Evolutionary conservation across 257 asterid species (phyloP), one percentile per base, ranked within the genome.

Genomic region (Nicotiana paniculata): DNA sequence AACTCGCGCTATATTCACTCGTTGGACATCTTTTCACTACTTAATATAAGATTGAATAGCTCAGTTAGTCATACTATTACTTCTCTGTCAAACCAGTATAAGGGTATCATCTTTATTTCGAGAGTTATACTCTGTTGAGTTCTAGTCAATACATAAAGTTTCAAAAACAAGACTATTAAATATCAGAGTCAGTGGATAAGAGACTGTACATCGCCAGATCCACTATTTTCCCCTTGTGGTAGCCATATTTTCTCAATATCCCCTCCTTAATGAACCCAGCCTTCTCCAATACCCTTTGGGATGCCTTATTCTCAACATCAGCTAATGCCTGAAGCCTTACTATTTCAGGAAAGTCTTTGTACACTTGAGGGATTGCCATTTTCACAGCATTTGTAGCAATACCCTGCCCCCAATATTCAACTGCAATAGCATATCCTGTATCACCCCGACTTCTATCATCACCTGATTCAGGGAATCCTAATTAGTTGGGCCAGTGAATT

Each of bases 271-370:
- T 33, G 67, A 90, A 89, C 4, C 92, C 92, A 57, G 83, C 85
- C 26, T 89, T 90, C 79, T 85, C 90, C 84, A 89, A 2, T 80
- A 89, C 90, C 80, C 90, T 84, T 61, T 90, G 93, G 21, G 92
- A 89, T 15, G 86, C 90, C 82, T 46, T 86, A 70, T 90, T 87
- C 57, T 86, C 89, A 55, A 83, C 85, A 51, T 54, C 57, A 30
- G 74, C 87, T 37, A 77, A 80, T 37, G 89, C 91, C 81, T 90
- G 90, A 80, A 89, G 70, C 86, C 91, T 90, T 4, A 57, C 28
- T 51, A 88, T 18, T 37, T 87, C 77, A 63, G 89, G 88, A 2
- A 88, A 83, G 54, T 87, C 89, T 0, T 72, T 48, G 10, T 82
- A 88, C 70, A 88, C 90, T 69, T 82, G 86, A 13, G 83, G 84